A percentile compares a stretch with the other conserved stretches of the same genome.
phyloP scores from a whole-genome alignment of 169 alveolate species.

The Ichthyophthirius multifiliis region DNA sequence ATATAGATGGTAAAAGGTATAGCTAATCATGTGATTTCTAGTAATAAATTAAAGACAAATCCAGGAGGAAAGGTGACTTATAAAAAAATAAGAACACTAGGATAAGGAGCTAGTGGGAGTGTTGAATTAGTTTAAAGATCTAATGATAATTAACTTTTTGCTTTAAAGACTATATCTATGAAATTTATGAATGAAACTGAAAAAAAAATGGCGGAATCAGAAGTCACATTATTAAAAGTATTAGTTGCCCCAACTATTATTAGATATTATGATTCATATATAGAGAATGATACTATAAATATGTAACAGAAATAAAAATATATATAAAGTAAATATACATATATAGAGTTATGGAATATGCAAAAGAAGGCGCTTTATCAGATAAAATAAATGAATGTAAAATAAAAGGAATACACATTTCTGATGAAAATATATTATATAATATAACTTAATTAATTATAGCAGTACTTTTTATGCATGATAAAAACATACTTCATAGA shows the following conservation, averaged over 20 bases:
- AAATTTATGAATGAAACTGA: slow-evolving; percentile 55
- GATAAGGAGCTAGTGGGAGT: slow-evolving; percentile 75
- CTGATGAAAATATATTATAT: slow-evolving; percentile 57
- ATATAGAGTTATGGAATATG: slow-evolving; percentile 74
- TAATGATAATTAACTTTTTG: slow-evolving; percentile 48
- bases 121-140: slow-evolving; percentile 64
- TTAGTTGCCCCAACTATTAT: slow-evolving; percentile 74
- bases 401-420: slow-evolving; percentile 42
- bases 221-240: slow-evolving; percentile 60
- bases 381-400: slow-evolving; percentile 47
- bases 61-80: neutral
- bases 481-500: slow-evolving; percentile 87
- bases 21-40: neutral
- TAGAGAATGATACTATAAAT: slow-evolving; percentile 62
- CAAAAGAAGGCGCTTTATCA: slow-evolving; percentile 76
- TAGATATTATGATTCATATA: slow-evolving; percentile 69
- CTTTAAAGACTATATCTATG: slow-evolving; percentile 49
- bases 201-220: slow-evolving; percentile 59
- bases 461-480: slow-evolving; percentile 81
- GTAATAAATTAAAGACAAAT: neutral
- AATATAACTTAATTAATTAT: slow-evolving; percentile 75
- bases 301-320: too few relatives aligned
- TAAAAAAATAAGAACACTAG: slow-evolving; percentile 40
- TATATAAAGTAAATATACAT: too few relatives aligned
- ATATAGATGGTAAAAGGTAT: slow-evolving; percentile 43